Evolutionary conservation across 2,329 filamentous ascomycete genomes (phyloP).

Genomic region (Penicillium sp.): DNA sequence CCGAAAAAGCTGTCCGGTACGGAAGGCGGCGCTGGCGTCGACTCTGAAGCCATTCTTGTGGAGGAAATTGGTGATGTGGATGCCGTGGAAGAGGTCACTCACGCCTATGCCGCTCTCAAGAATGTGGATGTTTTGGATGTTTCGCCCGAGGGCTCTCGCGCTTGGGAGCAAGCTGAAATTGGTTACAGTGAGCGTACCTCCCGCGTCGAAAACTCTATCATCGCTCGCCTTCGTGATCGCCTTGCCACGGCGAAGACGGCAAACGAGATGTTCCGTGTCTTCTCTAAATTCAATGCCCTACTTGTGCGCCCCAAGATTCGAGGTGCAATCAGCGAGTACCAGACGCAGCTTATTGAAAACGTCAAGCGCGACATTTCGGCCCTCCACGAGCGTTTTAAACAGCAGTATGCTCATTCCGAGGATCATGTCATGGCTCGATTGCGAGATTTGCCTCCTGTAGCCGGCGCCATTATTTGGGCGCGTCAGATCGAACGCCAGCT

Average conservation of each 20-base stretch:
- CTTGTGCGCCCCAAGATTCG: constrained; percentile 99
- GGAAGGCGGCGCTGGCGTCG: constrained; percentile 34
- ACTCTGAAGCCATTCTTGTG: constrained; percentile 60
- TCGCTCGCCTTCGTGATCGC: constrained; percentile 83
- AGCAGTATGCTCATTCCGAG: constrained; percentile 97
- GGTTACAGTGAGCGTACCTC: constrained; percentile 97
- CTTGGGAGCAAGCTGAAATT: constrained; percentile 90
- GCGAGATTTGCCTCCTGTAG: constrained; percentile 89
- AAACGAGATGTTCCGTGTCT: constrained; percentile 99
- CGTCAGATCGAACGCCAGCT: constrained; percentile 95
- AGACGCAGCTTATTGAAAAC: constrained; percentile 95
- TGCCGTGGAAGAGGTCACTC: constrained; percentile 89
- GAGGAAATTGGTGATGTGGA: constrained; percentile 97
- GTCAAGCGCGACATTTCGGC: constrained; percentile 93
- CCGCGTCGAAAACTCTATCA: constrained; percentile 97
- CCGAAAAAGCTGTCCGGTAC: constrained; percentile 59
- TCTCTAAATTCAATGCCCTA: constrained; percentile 98
- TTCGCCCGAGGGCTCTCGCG: constrained; percentile 77
- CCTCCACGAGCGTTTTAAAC: constrained; percentile 95
- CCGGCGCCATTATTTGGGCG: constrained; percentile 95
- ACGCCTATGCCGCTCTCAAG: constrained; percentile 88
- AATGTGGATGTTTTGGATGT: constrained; percentile 95
- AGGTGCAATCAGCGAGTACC: constrained; percentile 94
- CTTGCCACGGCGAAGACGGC: constrained; percentile 93
- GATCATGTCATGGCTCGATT: constrained; percentile 97